A percentile compares a stretch with the other conserved stretches of the same genome.
Conservation (phyloP, 495 filamentous ascomycete genomes). For the Tetracladium setigerum region DNA sequence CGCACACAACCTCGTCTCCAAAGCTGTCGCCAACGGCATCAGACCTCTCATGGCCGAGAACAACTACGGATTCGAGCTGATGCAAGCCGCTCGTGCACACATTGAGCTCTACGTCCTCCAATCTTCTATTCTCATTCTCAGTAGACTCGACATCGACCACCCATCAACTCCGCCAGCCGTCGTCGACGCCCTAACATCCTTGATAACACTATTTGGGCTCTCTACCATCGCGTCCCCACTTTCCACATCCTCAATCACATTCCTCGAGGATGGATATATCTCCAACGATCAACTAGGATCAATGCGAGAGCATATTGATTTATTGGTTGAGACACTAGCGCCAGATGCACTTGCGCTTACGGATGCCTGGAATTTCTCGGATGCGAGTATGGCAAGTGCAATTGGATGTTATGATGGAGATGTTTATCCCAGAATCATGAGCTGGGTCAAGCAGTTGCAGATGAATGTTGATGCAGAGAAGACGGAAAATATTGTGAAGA, state of each 20-base stretch:
- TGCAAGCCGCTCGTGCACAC: not conserved
- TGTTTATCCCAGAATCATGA: conserved; percentile 22
- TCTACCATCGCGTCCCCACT: conserved; percentile 17
- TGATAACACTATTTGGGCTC: conserved; percentile 20
- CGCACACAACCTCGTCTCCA: not conserved
- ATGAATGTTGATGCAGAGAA: conserved; percentile 14
- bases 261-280: conserved; percentile 18
- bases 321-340: conserved; percentile 15
- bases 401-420: conserved; percentile 24
- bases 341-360: conserved; percentile 22
- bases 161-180: not conserved
- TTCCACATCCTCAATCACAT: conserved; percentile 9
- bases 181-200: conserved; percentile 4
- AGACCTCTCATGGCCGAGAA: not conserved
- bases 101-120: conserved; percentile 4
- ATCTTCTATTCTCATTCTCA: not conserved
- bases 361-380: conserved; percentile 27
- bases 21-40: not conserved
- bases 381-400: conserved; percentile 22
- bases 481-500: not conserved
- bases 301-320: conserved; percentile 11
- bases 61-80: not conserved
- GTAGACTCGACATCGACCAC: not conserved
- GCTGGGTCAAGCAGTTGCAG: conserved; percentile 23
- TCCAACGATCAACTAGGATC: conserved; percentile 5